Base-by-base conservation (phyloP, 441 rosid genomes). In the Arabidopsis hybrid region DNA sequence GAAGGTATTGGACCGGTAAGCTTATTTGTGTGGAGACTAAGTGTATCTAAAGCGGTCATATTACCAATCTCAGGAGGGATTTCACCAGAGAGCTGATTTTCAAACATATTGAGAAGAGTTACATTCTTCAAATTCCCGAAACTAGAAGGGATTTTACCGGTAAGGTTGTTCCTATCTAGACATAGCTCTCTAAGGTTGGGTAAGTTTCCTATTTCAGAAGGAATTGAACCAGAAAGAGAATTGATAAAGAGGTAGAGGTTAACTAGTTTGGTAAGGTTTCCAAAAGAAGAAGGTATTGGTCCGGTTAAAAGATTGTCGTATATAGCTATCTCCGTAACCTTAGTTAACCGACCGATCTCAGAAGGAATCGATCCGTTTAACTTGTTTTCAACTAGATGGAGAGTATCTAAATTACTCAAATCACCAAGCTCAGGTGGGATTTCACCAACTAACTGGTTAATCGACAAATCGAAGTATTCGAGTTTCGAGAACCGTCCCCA, bases 301-400 rank as follows among this genome's bases (percentile, higher is more conserved):
- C 83, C 83, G 1, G 74, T 69, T 51, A 84, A 72, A 16, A 67
- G 45, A 60, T 80, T 82, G 58, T 68, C 84, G 10, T 73, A 62
- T 32, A 90, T 83, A 67, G 89, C 89, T 29, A 94, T 84, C 8
- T 0, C 17, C 59, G 72, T 67, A 57, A 91, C 84, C 59, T 78
- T 78, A 78, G 73, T 78, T 47, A 94, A 82, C 13, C 67, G 85
- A 65, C 99, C 94, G 16, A 91, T 26, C 57, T 92, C 82, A 72
- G 87, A 75, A 53, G 87, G 85, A 50, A 84, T 70, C 6, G 76
- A 58, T 13, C 85, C 83, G 8, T 67, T 73, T 46, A 81, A 65
- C 70, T 75, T 60, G 78, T 84, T 84, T 51, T 52, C 56, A n/a
- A 79, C 75, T 26, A 83, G 77, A 77, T 83, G 80, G 17, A 83